A percentile compares a stretch with the other conserved stretches of the same genome.
Evolutionary conservation across 179 eudicot genomes (phyloP).

Genomic region (Heliamphora pulchella): DNA sequence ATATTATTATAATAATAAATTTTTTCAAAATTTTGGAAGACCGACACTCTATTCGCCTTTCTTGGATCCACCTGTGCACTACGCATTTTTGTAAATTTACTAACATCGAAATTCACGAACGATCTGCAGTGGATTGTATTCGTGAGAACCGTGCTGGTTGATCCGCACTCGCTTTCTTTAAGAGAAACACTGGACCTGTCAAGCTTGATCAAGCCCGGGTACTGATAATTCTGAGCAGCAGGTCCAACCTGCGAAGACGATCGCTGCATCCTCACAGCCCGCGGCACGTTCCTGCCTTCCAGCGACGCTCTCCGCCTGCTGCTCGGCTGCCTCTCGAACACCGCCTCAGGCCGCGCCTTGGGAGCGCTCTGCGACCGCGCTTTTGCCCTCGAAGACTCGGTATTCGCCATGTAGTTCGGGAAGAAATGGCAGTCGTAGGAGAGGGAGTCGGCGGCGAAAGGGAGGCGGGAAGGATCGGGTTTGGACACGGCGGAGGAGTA

Average conservation of each 20-base stretch:
- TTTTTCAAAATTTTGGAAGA: too few relatives aligned
- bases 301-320: constrained; percentile 58
- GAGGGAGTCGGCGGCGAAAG: constrained; percentile 33
- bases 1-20: too few relatives aligned
- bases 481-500: constrained; percentile 46
- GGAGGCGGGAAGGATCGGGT: constrained; percentile 23
- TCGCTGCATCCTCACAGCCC: constrained; percentile 76
- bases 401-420: constrained; percentile 93
- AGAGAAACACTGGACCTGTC: constrained; percentile 65
- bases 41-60: too few relatives aligned
- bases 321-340: constrained; percentile 55
- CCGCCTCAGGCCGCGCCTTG: constrained; percentile 65
- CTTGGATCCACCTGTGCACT: too few relatives aligned
- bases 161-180: constrained; percentile 87
- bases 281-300: constrained; percentile 79
- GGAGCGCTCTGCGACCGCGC: constrained; percentile 90
- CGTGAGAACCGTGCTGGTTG: constrained; percentile 67
- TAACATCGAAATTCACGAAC: constrained; percentile 62
- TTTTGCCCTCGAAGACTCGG: constrained; percentile 80
- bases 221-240: constrained; percentile 46
- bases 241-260: constrained; percentile 79
- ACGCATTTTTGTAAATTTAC: constrained; percentile 16
- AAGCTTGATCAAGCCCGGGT: constrained; percentile 76
- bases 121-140: constrained; percentile 61
- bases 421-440: constrained; percentile 45